Evolutionary conservation across 75 land plant genomes (phyloP), one percentile per base, ranked within the genome.

Genomic region (Azolla pinnata): DNA sequence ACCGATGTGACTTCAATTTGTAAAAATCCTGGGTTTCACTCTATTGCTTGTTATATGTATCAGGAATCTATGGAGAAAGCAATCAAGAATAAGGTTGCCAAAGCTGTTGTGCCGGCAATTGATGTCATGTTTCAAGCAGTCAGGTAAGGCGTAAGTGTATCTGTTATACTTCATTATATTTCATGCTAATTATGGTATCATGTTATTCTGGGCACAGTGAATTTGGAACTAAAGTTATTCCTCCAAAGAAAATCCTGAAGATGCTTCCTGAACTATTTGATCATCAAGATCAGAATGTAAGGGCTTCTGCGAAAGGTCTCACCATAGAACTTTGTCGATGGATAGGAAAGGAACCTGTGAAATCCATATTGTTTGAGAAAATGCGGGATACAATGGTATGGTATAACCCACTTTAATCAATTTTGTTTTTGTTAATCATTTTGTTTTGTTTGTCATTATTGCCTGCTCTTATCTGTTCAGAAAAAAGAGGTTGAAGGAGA

Each of bases 61-160:
- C 66, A 92, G 97, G 99, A 93, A 67, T 75, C 87, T 12, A 93
- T 93, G 99, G 99, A 93, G 80, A 93, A 93, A 70, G 99, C 90
- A 38, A 81, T 93, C 17, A 93, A 93, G 61, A 83, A 90, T 26
- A 93, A 93, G 74, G 87, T 93, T 56, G 90, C 99, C 5, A 93
- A 93, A 63, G 99, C 99, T 18, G 99, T 93, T 63, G 99, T 93
- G 1, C 99, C 99, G 31, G 99, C 96, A 9, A 89, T 93, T 62
- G 99, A 93, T 81, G 99, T 86, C 26, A 89, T 93, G 99, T 93
- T 86, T 78, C 96, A 89, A 76, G 99, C 99, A 26, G 67, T 93
- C 42, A 88, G 99, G 96, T 89, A 27, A n/a, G n/a, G n/a, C n/a
- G n/a, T n/a, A n/a, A 64, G 67, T 27, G 56, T 24, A 23, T 48